phyloP scores from a whole-genome alignment of 768 basidiomycete genomes.

The Lactarius deliciosus region DNA sequence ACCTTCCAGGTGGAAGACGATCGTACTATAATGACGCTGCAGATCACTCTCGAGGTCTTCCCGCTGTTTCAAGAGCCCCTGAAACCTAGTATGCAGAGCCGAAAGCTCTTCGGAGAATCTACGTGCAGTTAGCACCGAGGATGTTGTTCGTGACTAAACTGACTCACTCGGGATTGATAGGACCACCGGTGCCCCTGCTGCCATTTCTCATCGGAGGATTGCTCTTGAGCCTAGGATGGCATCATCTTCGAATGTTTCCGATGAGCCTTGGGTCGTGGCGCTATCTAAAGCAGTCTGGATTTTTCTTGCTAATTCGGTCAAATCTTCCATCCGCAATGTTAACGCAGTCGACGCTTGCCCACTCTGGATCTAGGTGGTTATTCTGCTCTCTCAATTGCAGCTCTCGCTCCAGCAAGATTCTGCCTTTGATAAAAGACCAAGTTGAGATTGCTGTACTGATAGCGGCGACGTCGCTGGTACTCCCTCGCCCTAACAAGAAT shows the following conservation, averaged over 20 bases:
- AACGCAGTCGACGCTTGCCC: conserved; percentile 58
- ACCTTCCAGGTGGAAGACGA: neutral
- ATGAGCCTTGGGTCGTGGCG: conserved; percentile 3
- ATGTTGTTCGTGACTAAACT: neutral
- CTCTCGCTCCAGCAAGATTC: conserved; percentile 55
- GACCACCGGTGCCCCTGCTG: conserved; percentile 47
- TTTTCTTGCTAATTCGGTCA: conserved; percentile 51
- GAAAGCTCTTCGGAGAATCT: conserved; percentile 62
- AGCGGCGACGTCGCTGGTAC: conserved; percentile 60
- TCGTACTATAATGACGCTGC: conserved; percentile 54
- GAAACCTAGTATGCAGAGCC: conserved; percentile 49
- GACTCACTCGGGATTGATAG: conserved; percentile 64
- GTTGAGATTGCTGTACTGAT: conserved; percentile 60
- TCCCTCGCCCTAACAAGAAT: conserved; percentile 68
- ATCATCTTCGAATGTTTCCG: conserved; percentile 32
- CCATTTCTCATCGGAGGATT: conserved; percentile 31
- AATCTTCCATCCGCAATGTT: conserved; percentile 50
- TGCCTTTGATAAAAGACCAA: conserved; percentile 55
- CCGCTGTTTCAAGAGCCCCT: conserved; percentile 45
- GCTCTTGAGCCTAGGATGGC: conserved; percentile 25
- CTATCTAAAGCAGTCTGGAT: conserved; percentile 49
- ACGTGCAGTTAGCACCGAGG: conserved; percentile 1
- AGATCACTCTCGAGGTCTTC: conserved; percentile 55
- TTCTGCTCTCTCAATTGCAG: conserved; percentile 44
- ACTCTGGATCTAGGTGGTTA: conserved; percentile 39